phyloP scores from a whole-genome alignment of 352 stramenopile genomes.

The Globisporangium uncinulatum region DNA sequence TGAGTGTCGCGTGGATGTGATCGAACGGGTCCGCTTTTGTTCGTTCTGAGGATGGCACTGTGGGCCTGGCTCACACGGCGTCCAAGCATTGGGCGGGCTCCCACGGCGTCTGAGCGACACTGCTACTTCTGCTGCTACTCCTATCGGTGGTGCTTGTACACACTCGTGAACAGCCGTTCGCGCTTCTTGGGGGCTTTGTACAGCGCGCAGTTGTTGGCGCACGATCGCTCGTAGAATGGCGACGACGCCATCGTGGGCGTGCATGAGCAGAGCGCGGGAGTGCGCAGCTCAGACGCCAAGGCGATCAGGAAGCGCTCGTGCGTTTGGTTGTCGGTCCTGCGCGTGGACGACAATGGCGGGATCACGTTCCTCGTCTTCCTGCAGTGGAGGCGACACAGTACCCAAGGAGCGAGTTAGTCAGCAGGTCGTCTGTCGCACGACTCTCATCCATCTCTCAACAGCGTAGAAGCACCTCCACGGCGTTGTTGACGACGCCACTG shows the following conservation, averaged over 20 bases:
- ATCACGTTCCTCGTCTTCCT: slow-evolving; percentile 13
- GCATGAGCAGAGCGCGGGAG: slow-evolving; percentile 54
- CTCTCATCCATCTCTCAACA: no score
- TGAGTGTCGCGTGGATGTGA: slow-evolving; percentile 10
- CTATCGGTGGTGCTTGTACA: slow-evolving; percentile 59
- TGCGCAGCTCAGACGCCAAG: slow-evolving; percentile 40
- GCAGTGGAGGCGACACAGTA: not conserved
- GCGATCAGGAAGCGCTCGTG: slow-evolving; percentile 45
- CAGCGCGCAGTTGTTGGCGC: slow-evolving; percentile 68
- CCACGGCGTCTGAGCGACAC: not conserved
- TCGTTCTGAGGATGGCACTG: not conserved
- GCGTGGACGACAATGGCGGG: slow-evolving; percentile 1
- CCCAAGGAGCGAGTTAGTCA: no score
- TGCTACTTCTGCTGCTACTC: slow-evolving; percentile 1
- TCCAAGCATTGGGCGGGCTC: no score
- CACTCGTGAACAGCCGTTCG: slow-evolving; percentile 40
- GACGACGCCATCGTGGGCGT: slow-evolving; percentile 13
- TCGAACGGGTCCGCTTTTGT: no score
- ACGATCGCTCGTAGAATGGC: slow-evolving; percentile 17
- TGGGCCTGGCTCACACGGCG: not conserved
- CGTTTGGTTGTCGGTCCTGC: slow-evolving; percentile 9
- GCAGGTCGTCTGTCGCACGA: no score
- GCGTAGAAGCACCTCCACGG: slow-evolving; percentile 36
- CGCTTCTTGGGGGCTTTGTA: slow-evolving; percentile 62
- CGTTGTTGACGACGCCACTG: slow-evolving; percentile 25